These are phyloP conservation scores for Senna tora DNA, from an alignment of 306 rosid species.

Conservation along the genomic window DNA sequence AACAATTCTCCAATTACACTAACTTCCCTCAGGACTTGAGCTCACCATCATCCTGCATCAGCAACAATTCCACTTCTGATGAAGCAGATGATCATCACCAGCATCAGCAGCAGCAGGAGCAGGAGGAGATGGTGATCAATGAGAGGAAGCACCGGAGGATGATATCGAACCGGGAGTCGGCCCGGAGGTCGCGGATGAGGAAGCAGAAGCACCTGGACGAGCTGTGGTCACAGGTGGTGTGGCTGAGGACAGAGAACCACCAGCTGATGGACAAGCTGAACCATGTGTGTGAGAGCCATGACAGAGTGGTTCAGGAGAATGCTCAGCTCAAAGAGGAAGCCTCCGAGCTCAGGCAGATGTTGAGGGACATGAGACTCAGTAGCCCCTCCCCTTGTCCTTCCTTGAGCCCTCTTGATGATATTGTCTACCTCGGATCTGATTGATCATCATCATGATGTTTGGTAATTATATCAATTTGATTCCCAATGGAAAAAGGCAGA, in stretches of 20 bases:
- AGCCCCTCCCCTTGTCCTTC: slow-evolving; percentile 57
- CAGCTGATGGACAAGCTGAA: slow-evolving; percentile 72
- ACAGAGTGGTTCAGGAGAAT: slow-evolving; percentile 68
- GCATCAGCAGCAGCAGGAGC: too few species aligned
- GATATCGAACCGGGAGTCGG: slow-evolving; percentile 96
- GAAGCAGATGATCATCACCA: slow-evolving; percentile 82
- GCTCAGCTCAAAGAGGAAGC: slow-evolving; percentile 77
- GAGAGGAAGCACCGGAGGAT: slow-evolving; percentile 93
- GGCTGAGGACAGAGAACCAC: slow-evolving; percentile 89
- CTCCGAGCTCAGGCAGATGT: slow-evolving; percentile 78
- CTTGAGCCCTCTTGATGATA: slow-evolving; percentile 64
- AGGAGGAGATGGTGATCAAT: slow-evolving; percentile 39
- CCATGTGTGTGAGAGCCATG: slow-evolving; percentile 70
- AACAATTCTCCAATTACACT: slow-evolving; percentile 47
- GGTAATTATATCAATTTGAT: too few species aligned
- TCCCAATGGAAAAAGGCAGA: slow-evolving; percentile 27
- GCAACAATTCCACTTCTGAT: slow-evolving; percentile 85
- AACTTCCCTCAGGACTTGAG: slow-evolving; percentile 58
- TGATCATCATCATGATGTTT: too few species aligned
- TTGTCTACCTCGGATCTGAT: slow-evolving; percentile 40
- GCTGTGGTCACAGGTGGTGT: slow-evolving; percentile 91
- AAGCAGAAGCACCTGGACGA: slow-evolving; percentile 97
- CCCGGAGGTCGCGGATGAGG: slow-evolving; percentile 94
- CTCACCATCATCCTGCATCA: slow-evolving; percentile 66
- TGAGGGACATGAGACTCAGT: slow-evolving; percentile 64